Evolutionary conservation across 495 filamentous ascomycete species (phyloP).

Genomic region (Hypoxylon trugodes): DNA sequence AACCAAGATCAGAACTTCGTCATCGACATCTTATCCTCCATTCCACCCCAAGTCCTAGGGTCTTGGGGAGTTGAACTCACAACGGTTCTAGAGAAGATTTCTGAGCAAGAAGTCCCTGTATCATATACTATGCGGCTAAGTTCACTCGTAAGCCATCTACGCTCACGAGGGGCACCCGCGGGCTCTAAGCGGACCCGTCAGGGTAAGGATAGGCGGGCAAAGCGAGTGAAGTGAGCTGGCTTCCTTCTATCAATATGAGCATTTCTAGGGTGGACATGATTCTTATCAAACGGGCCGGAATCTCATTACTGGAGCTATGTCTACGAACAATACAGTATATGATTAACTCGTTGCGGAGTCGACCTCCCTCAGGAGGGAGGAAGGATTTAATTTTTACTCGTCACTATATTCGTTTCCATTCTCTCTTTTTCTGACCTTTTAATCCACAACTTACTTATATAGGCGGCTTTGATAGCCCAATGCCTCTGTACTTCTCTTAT

Average conservation of each 20-base stretch:
- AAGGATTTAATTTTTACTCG: background rate
- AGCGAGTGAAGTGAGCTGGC: constrained; percentile 21
- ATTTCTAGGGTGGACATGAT: background rate
- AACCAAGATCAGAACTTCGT: constrained; percentile 49
- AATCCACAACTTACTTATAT: background rate
- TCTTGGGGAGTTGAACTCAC: constrained; percentile 34
- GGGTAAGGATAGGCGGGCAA: constrained; percentile 16
- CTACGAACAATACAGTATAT: background rate
- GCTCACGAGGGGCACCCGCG: background rate
- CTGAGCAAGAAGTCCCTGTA: constrained; percentile 8
- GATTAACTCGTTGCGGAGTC: background rate
- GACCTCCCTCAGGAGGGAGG: background rate
- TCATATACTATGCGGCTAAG: constrained; percentile 27
- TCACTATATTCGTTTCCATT: constrained; percentile 22
- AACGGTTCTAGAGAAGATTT: constrained; percentile 20
- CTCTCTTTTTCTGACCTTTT: constrained; percentile 9
- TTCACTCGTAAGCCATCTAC: constrained; percentile 19
- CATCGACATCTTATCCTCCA: constrained; percentile 46
- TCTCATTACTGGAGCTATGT: background rate
- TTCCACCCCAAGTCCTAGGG: constrained; percentile 40
- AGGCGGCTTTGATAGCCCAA: constrained; percentile 14
- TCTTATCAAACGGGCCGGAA: background rate
- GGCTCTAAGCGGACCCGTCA: constrained; percentile 21
- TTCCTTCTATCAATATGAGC: background rate
- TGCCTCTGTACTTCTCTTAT: background rate